Evolutionary conservation across 345 rosid genomes (phyloP).

Genomic region (Lepidium didymum): DNA sequence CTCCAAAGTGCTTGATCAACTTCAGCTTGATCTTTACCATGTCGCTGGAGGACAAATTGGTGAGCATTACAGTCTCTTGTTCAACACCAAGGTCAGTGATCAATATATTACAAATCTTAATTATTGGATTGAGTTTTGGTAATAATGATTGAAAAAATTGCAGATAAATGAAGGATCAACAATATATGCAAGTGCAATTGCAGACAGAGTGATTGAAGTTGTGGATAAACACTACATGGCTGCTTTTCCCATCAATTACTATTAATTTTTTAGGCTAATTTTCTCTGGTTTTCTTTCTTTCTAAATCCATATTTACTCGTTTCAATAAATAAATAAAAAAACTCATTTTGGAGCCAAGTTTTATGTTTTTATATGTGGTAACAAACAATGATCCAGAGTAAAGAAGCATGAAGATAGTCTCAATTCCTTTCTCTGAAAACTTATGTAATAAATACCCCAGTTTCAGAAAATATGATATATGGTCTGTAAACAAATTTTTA

Average conservation of each 20-base stretch:
- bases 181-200: conserved; percentile 40
- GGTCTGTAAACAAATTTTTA: no score
- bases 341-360: not conserved
- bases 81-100: conserved; percentile 66
- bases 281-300: not conserved
- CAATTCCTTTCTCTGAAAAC: no score
- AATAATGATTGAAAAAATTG: conserved; percentile 12
- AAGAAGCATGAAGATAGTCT: no score
- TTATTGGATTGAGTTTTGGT: not conserved
- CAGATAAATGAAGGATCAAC: conserved; percentile 37
- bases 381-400: not conserved
- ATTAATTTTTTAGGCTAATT: not conserved
- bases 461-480: no score
- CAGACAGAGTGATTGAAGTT: conserved; percentile 37
- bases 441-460: no score
- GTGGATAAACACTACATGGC: conserved; percentile 32
- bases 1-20: conserved; percentile 69
- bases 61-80: conserved; percentile 65
- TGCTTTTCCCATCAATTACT: conserved; percentile 13
- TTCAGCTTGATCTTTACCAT: conserved; percentile 75
- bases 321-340: not conserved
- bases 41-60: conserved; percentile 90
- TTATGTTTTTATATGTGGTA: not conserved
- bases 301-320: not conserved
- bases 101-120: not conserved